Percentiles rank a stretch among this genome's conserved stretches.
These are phyloP conservation scores for Ploettnerulaceae sp. DNA, from an alignment of 2,329 filamentous ascomycete species.

Conservation along the genomic window DNA sequence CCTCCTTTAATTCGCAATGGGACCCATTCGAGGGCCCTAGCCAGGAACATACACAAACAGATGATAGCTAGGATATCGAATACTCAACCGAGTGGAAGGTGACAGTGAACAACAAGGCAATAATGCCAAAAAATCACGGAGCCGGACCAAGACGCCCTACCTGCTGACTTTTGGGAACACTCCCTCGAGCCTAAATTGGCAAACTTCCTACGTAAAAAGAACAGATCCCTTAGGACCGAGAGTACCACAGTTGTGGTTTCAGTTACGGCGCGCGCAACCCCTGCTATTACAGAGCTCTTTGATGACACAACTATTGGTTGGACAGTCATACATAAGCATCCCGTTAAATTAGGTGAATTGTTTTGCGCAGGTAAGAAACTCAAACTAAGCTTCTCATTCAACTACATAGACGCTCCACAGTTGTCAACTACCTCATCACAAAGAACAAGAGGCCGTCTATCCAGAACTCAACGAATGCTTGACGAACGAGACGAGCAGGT, in stretches of 20 bases:
- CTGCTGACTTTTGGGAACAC: constrained; percentile 25
- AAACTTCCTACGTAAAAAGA: constrained; percentile 22
- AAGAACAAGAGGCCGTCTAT: constrained; percentile 10
- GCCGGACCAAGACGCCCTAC: constrained; percentile 21
- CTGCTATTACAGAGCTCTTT: constrained; percentile 31
- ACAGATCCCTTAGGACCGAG: constrained; percentile 15
- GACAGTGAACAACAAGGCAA: constrained; percentile 25
- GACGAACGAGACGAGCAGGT: constrained; percentile 25
- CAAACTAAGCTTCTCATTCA: constrained; percentile 21
- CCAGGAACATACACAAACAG: neutral
- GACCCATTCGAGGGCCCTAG: neutral
- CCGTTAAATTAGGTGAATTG: constrained; percentile 16
- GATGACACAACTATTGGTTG: constrained; percentile 29
- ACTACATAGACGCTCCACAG: constrained; percentile 16
- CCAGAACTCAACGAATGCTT: constrained; percentile 30
- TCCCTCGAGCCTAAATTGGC: constrained; percentile 28
- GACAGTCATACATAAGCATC: constrained; percentile 24
- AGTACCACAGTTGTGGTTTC: constrained; percentile 26
- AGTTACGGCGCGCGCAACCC: constrained; percentile 28
- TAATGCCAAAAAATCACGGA: constrained; percentile 26
- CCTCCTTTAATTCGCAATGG: neutral
- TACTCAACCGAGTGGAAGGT: constrained; percentile 26
- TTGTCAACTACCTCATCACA: constrained; percentile 1
- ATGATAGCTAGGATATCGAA: neutral
- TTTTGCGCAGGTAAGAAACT: constrained; percentile 19